A percentile compares a stretch with the other conserved stretches of the same genome.
These are phyloP conservation scores for Kondoa subrosea DNA, from an alignment of 768 basidiomycete species.

Conservation along the genomic window DNA sequence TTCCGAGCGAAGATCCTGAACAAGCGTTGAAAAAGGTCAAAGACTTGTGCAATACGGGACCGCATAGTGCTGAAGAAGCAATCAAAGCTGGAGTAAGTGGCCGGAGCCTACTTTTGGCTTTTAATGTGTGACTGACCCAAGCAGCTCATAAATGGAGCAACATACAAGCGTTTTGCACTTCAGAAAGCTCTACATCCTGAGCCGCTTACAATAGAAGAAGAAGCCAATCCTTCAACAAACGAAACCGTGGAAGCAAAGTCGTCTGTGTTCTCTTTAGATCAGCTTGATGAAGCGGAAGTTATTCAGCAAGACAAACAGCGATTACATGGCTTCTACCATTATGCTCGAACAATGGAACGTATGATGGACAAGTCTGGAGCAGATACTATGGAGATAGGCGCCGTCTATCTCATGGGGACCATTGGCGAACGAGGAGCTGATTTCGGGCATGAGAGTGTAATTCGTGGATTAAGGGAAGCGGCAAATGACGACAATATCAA, in stretches of 20 bases:
- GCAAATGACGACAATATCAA: constrained; percentile 26
- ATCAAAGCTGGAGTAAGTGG: no score
- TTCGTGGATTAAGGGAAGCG: constrained; percentile 27
- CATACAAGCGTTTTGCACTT: constrained; percentile 10
- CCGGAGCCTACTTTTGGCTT: no score
- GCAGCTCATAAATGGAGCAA: constrained; percentile 11
- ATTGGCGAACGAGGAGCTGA: constrained; percentile 24
- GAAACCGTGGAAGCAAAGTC: no score
- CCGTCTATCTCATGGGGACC: constrained; percentile 27
- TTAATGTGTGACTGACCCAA: no score
- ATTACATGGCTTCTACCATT: constrained; percentile 26
- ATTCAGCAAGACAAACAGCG: background rate
- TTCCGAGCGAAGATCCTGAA: constrained; percentile 6
- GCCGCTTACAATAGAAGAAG: background rate
- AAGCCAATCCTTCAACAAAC: no score
- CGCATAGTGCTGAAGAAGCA: constrained; percentile 16
- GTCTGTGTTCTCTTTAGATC: no score
- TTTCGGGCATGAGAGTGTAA: constrained; percentile 24
- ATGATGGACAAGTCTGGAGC: constrained; percentile 16
- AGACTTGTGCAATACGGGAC: background rate
- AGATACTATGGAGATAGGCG: constrained; percentile 23
- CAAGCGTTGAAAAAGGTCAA: constrained; percentile 2
- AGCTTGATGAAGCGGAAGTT: no score
- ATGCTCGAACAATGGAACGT: constrained; percentile 22
- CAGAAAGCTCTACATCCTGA: constrained; percentile 10